Base-by-base conservation (phyloP, 2,329 filamentous ascomycete genomes). In the Trichoderma sp. region DNA sequence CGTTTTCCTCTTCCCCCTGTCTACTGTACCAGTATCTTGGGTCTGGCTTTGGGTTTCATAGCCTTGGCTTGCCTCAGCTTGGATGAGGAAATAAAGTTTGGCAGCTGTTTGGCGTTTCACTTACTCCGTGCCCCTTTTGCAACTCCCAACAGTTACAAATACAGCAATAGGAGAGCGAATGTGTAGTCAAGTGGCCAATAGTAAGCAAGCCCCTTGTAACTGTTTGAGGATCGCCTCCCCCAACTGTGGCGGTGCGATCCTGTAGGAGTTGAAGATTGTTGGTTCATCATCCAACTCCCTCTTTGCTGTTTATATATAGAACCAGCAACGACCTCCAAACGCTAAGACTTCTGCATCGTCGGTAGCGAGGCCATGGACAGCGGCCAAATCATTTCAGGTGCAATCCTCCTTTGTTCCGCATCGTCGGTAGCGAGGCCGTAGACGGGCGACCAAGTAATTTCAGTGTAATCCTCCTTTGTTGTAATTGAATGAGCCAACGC, bases 21-120 rank as follows among this genome's bases (percentile, higher is more conserved):
- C 11, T 19, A 37, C 31, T 37, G 63, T 67, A 29, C 63, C 55
- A 49, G n/a, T 14, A 21, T n/a, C 19, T n/a, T 40, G 63, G 63
- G 8, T 52, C 53, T 31, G 37, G 40, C 16, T 52, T 49, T 59
- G 40, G 31, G 63, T 67, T 58, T 67, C 62, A 65, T 29, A 47
- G 53, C 52, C 37, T 47, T 19, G 49, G 27, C 53, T 52, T 47
- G 37, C 52, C 43, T 11, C 4, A 19, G 16, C 62, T 47, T 58
- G 55, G 21, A 52, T 13, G 21, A 16, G 16, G 35, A 49, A 58
- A 43, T n/a, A 56, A 1, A 40, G 27, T 29, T 21, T 64, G 61
- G 35, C 33, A 29, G 43, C 24, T 35, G 33, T 43, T 52, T 64
- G 21, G 40, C 35, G 63, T 67, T 67, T 67, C 63, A 65, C 27